Base-by-base conservation (phyloP, 1,284 basidiomycete genomes). In the Fomitopsis schrenkii region DNA sequence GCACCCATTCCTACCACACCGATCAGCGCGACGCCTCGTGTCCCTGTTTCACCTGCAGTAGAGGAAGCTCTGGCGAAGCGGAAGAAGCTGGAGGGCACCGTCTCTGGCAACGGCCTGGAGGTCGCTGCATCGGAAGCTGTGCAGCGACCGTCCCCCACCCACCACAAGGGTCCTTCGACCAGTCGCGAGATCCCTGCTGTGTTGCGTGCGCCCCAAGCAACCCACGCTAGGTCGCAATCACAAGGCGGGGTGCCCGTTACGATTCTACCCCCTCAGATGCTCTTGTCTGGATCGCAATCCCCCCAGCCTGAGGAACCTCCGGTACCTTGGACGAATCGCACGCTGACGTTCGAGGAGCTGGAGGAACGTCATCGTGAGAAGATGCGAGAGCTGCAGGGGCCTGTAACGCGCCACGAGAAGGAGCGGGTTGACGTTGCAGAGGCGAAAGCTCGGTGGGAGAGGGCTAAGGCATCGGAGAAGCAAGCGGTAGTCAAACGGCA, bases 361-460 rank as follows among this genome's bases (percentile, higher is more conserved):
- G 86, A 84, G 58, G 90, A 91, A 68, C 80, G 91, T n/a, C 91
- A 93, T 68, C 83, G 88, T 60, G 86, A 91, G 76, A 91, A 90
- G 76, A 83, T 93, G 77, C 81, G 80, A 48, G 84, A 85, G 70
- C 71, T 93, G 68, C 91, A 93, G 73, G 85, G 79, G 36, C 91
- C 91, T 15, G 74, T 93, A 36, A 93, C 88, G 33, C 81, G 83
- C 66, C 87, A 86, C 0, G 84, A 87, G 74, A 85, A 83, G 69
- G 87, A 92, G 68, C 81, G 86, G 62, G 89, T 87, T 2, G 82
- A 89, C 45, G 68, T 93, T 22, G 81, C 80, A 57, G 83, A 81
- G 12, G 91, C 91, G 12, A 85, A 85, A 70, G 81, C 79, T 64
- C 83, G 91, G 28, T 93, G 91, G 91, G 91, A 93, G 71, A 81